Percentiles rank a stretch among this genome's conserved stretches.
phyloP scores from a whole-genome alignment of 1,139 yeast genomes.

The Candida sp. region DNA sequence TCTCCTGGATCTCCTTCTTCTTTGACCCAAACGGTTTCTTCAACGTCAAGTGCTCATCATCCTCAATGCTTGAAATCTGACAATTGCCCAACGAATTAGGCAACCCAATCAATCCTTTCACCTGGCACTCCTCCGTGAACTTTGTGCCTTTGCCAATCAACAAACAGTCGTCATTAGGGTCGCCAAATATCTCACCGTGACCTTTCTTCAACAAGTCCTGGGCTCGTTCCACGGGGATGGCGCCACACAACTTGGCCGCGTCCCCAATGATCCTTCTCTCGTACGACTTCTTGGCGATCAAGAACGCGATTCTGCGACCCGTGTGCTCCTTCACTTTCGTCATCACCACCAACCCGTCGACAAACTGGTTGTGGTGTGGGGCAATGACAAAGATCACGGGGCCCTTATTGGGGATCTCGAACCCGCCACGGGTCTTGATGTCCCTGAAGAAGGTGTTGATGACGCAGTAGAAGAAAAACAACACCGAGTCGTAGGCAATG shows the following conservation, averaged over 20 bases:
- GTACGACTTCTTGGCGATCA: slow-evolving; percentile 70
- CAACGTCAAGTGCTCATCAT: slow-evolving; percentile 55
- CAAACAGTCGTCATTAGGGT: slow-evolving; percentile 31
- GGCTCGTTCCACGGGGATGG: slow-evolving; percentile 77
- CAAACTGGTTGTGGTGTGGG: slow-evolving; percentile 52
- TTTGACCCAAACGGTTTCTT: slow-evolving; percentile 51
- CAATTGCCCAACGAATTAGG: slow-evolving; percentile 63
- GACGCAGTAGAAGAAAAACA: slow-evolving; percentile 39
- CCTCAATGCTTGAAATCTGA: slow-evolving; percentile 53
- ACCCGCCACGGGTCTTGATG: slow-evolving; percentile 42
- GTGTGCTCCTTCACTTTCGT: slow-evolving; percentile 36
- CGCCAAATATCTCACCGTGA: slow-evolving; percentile 46
- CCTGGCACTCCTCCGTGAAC: slow-evolving; percentile 48
- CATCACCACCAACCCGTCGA: slow-evolving; percentile 48
- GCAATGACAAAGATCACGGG: slow-evolving; percentile 50
- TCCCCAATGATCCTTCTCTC: slow-evolving; percentile 56
- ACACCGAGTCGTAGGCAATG: slow-evolving; percentile 35
- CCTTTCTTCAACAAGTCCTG: slow-evolving; percentile 62
- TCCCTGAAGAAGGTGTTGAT: slow-evolving; percentile 50
- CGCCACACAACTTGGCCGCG: slow-evolving; percentile 58
- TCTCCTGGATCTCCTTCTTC: slow-evolving; percentile 22
- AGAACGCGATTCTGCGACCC: slow-evolving; percentile 52
- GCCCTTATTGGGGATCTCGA: slow-evolving; percentile 43
- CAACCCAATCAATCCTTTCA: slow-evolving; percentile 64
- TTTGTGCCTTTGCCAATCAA: slow-evolving; percentile 48